A percentile compares a stretch with the other conserved stretches of the same genome.
Evolutionary conservation across 1,139 yeast genomes (phyloP).

Genomic region (Geotrichum siamense): DNA sequence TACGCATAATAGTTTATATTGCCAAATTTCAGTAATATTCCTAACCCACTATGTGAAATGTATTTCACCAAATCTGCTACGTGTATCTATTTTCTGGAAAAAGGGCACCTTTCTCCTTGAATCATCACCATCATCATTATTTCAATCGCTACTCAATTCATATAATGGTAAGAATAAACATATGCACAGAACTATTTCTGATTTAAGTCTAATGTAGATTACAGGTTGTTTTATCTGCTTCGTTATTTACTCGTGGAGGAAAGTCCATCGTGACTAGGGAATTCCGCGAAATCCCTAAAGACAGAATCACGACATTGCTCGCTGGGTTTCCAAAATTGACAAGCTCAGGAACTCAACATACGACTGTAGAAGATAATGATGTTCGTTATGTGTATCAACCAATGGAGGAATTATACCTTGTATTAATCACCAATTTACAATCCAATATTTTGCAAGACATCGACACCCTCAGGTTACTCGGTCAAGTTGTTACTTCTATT

Average conservation of each 20-base stretch:
- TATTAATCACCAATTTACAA: conserved; percentile 81
- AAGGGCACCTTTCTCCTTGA: not conserved
- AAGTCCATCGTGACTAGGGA: conserved; percentile 90
- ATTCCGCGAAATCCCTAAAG: conserved; percentile 77
- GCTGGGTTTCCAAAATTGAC: conserved; percentile 82
- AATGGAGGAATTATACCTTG: conserved; percentile 86
- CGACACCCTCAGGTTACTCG: conserved; percentile 80
- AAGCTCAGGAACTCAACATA: conserved; percentile 71
- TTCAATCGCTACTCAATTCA: not conserved
- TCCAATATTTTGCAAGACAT: conserved; percentile 93
- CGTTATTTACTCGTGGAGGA: conserved; percentile 92
- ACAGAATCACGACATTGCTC: conserved; percentile 77
- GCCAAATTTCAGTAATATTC: not conserved
- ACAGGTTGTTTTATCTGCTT: conserved; percentile 81
- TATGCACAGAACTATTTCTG: too few relatives aligned
- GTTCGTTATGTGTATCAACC: conserved; percentile 96
- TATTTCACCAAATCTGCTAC: not conserved
- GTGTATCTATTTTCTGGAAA: conserved; percentile 2
- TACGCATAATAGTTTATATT: too few relatives aligned
- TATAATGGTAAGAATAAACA: not conserved
- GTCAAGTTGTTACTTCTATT: conserved; percentile 71
- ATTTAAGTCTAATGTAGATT: too few relatives aligned
- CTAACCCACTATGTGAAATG: not conserved
- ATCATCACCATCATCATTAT: not conserved
- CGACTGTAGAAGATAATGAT: conserved; percentile 88